Conservation (phyloP, 2,329 filamentous ascomycete species). For the Dactylellina parvicollis region DNA sequence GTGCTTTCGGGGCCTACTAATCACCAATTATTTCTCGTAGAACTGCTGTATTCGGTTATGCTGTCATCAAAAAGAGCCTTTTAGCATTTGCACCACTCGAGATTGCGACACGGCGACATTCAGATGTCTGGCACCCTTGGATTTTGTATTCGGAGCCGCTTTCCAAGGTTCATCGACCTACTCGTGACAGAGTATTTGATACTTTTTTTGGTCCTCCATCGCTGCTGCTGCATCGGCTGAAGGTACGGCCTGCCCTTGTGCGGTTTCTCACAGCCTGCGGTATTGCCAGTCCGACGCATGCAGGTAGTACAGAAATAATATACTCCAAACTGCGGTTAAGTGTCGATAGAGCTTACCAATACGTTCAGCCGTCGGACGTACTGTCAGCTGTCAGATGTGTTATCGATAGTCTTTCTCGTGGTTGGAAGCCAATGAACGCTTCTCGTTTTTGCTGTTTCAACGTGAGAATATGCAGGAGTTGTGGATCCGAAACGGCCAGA, state of each 20-base stretch:
- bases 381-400: constrained; percentile 37
- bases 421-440: constrained; percentile 5
- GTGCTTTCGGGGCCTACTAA: constrained; percentile 30
- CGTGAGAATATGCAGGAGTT: constrained; percentile 44
- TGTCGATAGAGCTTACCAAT: constrained; percentile 15
- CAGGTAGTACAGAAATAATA: constrained; percentile 5
- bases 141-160: too few species aligned
- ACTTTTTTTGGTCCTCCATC: too few species aligned
- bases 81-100: constrained; percentile 2
- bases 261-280: neutral
- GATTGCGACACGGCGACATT: constrained; percentile 33
- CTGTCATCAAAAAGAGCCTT: constrained; percentile 24
- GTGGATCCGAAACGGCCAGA: constrained; percentile 29
- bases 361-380: constrained; percentile 14
- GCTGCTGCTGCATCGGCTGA: neutral
- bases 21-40: constrained; percentile 37
- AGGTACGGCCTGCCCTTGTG: neutral
- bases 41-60: constrained; percentile 38
- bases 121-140: too few species aligned
- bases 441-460: constrained; percentile 30
- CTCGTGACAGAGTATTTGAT: too few species aligned
- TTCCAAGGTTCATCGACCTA: too few species aligned
- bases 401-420: constrained; percentile 37
- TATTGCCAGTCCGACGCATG: neutral
- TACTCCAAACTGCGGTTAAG: constrained; percentile 42